Evolutionary conservation across 805 yeast species (phyloP).

Genomic region (Lachancea quebecensis): DNA sequence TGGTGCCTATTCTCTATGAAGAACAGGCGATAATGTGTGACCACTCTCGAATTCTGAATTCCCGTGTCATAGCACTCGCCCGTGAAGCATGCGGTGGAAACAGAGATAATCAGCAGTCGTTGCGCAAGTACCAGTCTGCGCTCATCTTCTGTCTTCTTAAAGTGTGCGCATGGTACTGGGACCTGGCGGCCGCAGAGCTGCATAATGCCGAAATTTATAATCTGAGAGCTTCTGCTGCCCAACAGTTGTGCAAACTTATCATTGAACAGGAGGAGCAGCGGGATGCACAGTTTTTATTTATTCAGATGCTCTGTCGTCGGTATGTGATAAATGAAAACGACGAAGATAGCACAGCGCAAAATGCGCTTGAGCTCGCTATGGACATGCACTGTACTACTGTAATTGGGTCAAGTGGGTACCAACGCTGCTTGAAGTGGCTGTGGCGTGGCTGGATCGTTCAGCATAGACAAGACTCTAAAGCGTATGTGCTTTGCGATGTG

Average conservation of each 20-base stretch:
- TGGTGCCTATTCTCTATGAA: slow-evolving; percentile 60
- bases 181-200: slow-evolving; percentile 50
- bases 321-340: slow-evolving; percentile 60
- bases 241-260: slow-evolving; percentile 59
- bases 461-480: slow-evolving; percentile 58
- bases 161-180: slow-evolving; percentile 74
- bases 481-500: slow-evolving; percentile 58
- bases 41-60: slow-evolving; percentile 54
- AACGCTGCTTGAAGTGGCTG: slow-evolving; percentile 79
- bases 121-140: slow-evolving; percentile 58
- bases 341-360: slow-evolving; percentile 54
- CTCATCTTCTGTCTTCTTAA: slow-evolving; percentile 64
- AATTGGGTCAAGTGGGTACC: slow-evolving; percentile 76
- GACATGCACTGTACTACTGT: slow-evolving; percentile 75
- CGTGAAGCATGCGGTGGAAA: slow-evolving; percentile 76
- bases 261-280: slow-evolving; percentile 54
- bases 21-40: slow-evolving; percentile 44
- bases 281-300: slow-evolving; percentile 44
- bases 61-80: slow-evolving; percentile 51
- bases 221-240: slow-evolving; percentile 63
- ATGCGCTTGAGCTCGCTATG: slow-evolving; percentile 77
- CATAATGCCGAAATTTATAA: slow-evolving; percentile 59
- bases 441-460: slow-evolving; percentile 94
- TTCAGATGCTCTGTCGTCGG: slow-evolving; percentile 71
- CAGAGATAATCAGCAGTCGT: slow-evolving; percentile 46